Percentiles rank a stretch among this genome's conserved stretches.
Conservation (phyloP, 208 protist genomes). For the Leishmania lainsoni region DNA sequence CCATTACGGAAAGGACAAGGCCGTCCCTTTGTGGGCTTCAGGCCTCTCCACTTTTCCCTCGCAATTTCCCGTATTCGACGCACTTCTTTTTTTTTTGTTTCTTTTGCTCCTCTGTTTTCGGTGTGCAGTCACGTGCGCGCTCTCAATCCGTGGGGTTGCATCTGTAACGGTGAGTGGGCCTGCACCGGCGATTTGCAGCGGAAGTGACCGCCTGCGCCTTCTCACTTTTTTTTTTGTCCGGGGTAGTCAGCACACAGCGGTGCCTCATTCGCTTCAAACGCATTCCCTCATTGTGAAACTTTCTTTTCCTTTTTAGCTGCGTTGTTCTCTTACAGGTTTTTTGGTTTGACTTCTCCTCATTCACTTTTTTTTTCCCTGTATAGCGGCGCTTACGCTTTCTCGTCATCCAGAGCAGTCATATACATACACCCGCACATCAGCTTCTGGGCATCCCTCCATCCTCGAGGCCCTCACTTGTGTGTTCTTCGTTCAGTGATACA, state of each 20-base stretch:
- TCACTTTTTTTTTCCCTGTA: background rate
- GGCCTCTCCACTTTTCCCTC: no score
- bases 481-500: background rate
- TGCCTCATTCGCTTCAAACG: background rate
- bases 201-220: background rate
- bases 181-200: background rate
- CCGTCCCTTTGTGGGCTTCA: no score
- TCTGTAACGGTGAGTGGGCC: background rate
- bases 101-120: background rate
- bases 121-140: background rate
- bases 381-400: background rate
- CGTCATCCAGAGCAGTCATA: background rate
- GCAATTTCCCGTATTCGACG: no score
- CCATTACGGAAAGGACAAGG: no score
- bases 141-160: background rate
- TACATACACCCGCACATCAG: background rate
- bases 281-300: background rate
- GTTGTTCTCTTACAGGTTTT: background rate
- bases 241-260: background rate
- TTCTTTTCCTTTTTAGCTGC: background rate
- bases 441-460: background rate
- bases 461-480: background rate
- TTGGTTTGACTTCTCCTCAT: no score
- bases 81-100: background rate
- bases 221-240: background rate